Percentiles rank a stretch among this genome's conserved stretches.
Conservation (phyloP, 2,329 filamentous ascomycete species). For the Colletotrichum sp. region DNA sequence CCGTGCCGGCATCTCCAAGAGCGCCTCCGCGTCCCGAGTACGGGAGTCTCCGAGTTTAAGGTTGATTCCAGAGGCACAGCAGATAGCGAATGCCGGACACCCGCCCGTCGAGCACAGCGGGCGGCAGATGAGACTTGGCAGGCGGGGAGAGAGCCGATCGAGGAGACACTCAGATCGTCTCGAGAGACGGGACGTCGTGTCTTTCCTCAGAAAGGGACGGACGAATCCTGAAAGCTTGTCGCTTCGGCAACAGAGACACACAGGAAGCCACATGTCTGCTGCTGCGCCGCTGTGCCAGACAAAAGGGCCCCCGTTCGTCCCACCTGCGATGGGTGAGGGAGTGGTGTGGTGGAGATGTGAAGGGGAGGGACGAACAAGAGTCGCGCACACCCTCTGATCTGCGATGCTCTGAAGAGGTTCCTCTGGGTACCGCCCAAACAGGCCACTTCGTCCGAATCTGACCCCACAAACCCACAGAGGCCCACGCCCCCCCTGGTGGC, state of each 20-base stretch:
- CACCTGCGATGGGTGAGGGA: not conserved
- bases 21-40: not conserved
- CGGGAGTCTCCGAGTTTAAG: not conserved
- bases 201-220: not conserved
- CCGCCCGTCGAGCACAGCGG: not conserved
- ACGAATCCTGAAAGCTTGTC: not conserved
- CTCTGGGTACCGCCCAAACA: not conserved
- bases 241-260: not conserved
- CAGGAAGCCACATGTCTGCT: not conserved
- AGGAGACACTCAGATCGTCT: not conserved
- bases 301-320: not conserved
- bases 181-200: not conserved
- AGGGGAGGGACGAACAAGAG: not conserved
- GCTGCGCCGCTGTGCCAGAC: not conserved
- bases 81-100: not conserved
- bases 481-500: not conserved
- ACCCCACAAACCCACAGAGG: not conserved
- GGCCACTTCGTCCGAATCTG: constrained; percentile 3
- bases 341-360: not conserved
- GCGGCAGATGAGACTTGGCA: constrained; percentile 13
- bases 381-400: not conserved
- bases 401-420: not conserved
- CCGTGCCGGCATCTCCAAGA: not conserved
- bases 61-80: not conserved
- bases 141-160: not conserved